These are phyloP conservation scores for Laguncularia racemosa DNA, from an alignment of 345 rosid species.

Conservation along the genomic window DNA sequence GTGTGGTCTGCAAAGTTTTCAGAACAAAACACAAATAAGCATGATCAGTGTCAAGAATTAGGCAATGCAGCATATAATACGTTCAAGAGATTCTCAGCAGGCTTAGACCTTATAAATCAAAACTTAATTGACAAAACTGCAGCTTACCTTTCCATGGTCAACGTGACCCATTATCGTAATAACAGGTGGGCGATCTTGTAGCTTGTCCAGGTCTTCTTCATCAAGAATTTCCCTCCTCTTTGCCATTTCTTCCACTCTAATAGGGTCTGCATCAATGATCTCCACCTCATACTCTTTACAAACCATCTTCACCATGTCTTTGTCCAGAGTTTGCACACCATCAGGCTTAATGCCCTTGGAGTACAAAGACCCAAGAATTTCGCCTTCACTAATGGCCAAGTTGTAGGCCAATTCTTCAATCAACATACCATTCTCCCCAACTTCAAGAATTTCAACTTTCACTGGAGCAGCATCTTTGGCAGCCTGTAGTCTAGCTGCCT, in stretches of 20 bases:
- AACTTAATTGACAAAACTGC: not conserved
- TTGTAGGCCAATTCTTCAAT: conserved; percentile 84
- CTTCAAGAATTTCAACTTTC: conserved; percentile 91
- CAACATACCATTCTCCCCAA: conserved; percentile 81
- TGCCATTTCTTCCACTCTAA: conserved; percentile 85
- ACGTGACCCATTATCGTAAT: conserved; percentile 99
- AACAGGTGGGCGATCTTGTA: conserved; percentile 91
- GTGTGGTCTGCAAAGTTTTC: conserved; percentile 71
- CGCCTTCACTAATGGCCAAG: conserved; percentile 79
- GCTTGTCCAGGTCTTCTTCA: conserved; percentile 84
- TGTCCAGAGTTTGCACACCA: conserved; percentile 89
- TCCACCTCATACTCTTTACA: conserved; percentile 85
- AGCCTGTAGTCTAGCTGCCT: conserved; percentile 87
- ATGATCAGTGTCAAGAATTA: conserved; percentile 9
- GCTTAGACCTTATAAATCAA: too few species aligned
- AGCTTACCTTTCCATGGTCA: conserved; percentile 90
- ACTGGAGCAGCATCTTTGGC: conserved; percentile 95
- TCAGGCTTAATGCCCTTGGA: conserved; percentile 93
- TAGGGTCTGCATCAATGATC: conserved; percentile 68
- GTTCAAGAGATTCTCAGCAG: conserved; percentile 1
- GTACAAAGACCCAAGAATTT: conserved; percentile 75
- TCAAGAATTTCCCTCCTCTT: conserved; percentile 74
- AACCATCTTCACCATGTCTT: conserved; percentile 93
- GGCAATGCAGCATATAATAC: not conserved
- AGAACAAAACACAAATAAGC: conserved; percentile 25